phyloP scores from a whole-genome alignment of 1,284 basidiomycete genomes.

The Ceratobasidium sp. region DNA sequence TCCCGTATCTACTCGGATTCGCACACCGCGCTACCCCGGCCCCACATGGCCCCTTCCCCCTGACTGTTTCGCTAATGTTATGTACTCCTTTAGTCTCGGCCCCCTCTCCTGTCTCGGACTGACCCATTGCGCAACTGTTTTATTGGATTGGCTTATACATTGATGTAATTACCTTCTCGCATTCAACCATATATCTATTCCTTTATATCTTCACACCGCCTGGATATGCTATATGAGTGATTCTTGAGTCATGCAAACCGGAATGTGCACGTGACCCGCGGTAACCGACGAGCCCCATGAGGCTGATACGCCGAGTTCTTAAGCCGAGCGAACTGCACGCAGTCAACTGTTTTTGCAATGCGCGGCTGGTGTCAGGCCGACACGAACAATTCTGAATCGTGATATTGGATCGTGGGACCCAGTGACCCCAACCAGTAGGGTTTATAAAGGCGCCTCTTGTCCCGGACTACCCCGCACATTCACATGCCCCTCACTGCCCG shows the following conservation, averaged over 20 bases:
- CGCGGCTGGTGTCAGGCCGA: background rate
- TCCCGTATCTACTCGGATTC: slow-evolving; percentile 46
- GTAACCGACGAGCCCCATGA: background rate
- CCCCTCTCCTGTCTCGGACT: slow-evolving; percentile 42
- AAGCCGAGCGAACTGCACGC: background rate
- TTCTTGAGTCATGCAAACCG: no score
- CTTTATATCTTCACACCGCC: background rate
- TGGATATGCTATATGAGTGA: no score
- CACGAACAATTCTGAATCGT: background rate
- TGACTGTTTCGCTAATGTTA: slow-evolving; percentile 38
- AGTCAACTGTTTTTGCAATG: slow-evolving; percentile 16
- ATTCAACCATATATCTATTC: slow-evolving; percentile 41
- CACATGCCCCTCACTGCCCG: slow-evolving; percentile 32
- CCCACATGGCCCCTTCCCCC: slow-evolving; percentile 38
- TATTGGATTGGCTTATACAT: slow-evolving; percentile 32
- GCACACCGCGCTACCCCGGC: slow-evolving; percentile 25
- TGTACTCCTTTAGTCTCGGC: slow-evolving; percentile 42
- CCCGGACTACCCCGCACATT: slow-evolving; percentile 44
- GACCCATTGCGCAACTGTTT: slow-evolving; percentile 39
- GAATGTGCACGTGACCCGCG: no score
- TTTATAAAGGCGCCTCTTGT: slow-evolving; percentile 35
- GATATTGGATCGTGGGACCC: slow-evolving; percentile 5
- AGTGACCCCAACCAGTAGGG: background rate
- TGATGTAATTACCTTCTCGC: slow-evolving; percentile 44
- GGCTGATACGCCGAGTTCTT: slow-evolving; percentile 10